Base-by-base conservation (phyloP, 169 alveolate species). In the Theileria luwenshuni region DNA sequence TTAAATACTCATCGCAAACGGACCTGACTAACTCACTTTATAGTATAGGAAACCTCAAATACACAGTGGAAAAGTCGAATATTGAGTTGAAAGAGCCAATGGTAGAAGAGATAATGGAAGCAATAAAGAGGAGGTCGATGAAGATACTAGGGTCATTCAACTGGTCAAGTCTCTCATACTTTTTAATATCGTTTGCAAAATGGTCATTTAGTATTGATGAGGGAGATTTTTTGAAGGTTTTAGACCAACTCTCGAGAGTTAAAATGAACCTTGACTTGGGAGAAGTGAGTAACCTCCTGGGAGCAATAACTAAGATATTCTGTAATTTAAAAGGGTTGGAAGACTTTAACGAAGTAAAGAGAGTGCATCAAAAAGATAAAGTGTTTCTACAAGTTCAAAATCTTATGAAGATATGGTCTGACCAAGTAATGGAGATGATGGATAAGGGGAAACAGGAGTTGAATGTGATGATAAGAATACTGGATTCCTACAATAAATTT, bases 341-440 rank as follows among this genome's bases (percentile, higher is more conserved):
- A 2, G 65, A 56, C 38, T 56, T 56, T 56, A 56, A 56, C 38
- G 65, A 56, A 5, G 30, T 56, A n/a, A 56, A 56, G 32, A 23
- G 32, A 15, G 65, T n/a, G 17, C 41, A 35, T 1, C 45, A 56
- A 21, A 56, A 27, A 13, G 30, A 56, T 43, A 2, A 1, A 3
- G 15, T 27, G 30, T 38, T 56, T 6, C 8, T 21, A 21, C 42
- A 12, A 35, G 41, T 33, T 25, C 23, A 21, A 23, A 23, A 43
- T 35, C 45, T 62, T 0, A 43, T 62, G 72, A 62, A 45, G 15
- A 62, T 35, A n/a, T 62, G 72, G 72, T 43, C 60, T 23, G 1
- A 23, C 17, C 38, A n/a, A 10, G 13, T 45, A 25, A 23, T 62
- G 45, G 72, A n/a, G 35, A 52, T 43, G 3, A 5, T 62, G 60